Evolutionary conservation across 352 stramenopile genomes (phyloP).

Genomic region (Blastocystis sp.): DNA sequence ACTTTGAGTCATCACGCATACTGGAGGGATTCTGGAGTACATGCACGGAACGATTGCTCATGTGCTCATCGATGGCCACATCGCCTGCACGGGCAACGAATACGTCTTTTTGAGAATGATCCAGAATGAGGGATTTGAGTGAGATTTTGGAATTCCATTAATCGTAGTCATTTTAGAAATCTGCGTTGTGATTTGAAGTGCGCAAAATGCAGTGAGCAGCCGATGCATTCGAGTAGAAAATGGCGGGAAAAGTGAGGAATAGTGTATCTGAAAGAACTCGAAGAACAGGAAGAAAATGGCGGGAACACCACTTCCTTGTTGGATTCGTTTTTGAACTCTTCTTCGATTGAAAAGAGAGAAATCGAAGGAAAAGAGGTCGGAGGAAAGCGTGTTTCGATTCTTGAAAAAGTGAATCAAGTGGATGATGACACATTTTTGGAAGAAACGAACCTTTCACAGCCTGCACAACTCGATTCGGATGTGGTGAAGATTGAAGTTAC

Average conservation of each 20-base stretch:
- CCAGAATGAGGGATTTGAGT: conserved; percentile 30
- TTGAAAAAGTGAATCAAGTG: background rate
- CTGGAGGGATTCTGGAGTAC: conserved; percentile 40
- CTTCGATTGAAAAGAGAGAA: background rate
- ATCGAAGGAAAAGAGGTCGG: background rate
- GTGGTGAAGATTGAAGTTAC: background rate
- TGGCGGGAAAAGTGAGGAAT: background rate
- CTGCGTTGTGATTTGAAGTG: background rate
- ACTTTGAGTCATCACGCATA: conserved; percentile 52
- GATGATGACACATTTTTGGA: conserved; percentile 18
- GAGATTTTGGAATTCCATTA: background rate
- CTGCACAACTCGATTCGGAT: background rate
- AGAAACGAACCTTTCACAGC: background rate
- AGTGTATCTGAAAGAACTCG: background rate
- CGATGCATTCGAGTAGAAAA: background rate
- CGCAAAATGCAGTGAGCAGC: background rate
- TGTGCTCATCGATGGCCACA: conserved; percentile 23
- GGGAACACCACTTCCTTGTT: background rate
- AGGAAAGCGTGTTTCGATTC: background rate
- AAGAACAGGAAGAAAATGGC: background rate
- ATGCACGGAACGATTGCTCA: conserved; percentile 43
- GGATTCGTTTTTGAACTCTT: background rate
- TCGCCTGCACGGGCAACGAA: conserved; percentile 38
- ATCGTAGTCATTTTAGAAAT: conserved; percentile 2
- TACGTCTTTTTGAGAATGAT: conserved; percentile 54